Base-by-base conservation (phyloP, 495 filamentous ascomycete species). In the Aspergillus sparsus region DNA sequence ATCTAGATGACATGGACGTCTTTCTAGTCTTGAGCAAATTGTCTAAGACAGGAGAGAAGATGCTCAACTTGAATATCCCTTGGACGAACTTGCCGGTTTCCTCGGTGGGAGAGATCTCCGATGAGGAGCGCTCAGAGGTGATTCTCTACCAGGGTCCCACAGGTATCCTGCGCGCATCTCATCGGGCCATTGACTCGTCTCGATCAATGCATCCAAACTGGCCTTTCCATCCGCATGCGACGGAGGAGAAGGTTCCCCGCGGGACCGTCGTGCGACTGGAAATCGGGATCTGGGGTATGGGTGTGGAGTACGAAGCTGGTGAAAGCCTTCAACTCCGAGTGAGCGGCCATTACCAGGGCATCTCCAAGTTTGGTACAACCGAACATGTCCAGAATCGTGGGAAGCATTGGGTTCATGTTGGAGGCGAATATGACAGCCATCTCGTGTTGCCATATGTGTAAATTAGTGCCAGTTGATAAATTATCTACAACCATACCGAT, bases 1-100 rank as follows among this genome's bases (percentile, higher is more conserved):
- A 72, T 5, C 56, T 64, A 5, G 69, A 79, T 39, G 77, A 81
- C 50, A 64, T 80, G 53, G 66, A 70, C 16, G 70, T 80, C 11
- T 75, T 72, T 49, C 61, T 80, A 7, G 57, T 67, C 5, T 39
- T 79, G 2, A 71, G 74, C 2, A 81, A 81, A 58, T 49, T 66
- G 1, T 69, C 71, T 45, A 62, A 57, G n/a, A 55, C 66, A 36
- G 76, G 75, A 5, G 71, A 75, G 39, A 6, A 65, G 1, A 49
- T 78, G 10, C 47, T 68, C 34, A 65, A 69, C 46, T 55, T 74
- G 7, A 76, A 77, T 53, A 65, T 79, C 53, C 71, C 75, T 13
- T 67, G 67, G 33, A 34, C 53, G 13, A 34, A 34, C 9, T n/a
- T 58, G 16, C 70, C 61, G 0, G 51, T 66, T 51, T 71, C 59